Evolutionary conservation across 768 basidiomycete genomes (phyloP).

Genomic region (Leccinellum albellum): DNA sequence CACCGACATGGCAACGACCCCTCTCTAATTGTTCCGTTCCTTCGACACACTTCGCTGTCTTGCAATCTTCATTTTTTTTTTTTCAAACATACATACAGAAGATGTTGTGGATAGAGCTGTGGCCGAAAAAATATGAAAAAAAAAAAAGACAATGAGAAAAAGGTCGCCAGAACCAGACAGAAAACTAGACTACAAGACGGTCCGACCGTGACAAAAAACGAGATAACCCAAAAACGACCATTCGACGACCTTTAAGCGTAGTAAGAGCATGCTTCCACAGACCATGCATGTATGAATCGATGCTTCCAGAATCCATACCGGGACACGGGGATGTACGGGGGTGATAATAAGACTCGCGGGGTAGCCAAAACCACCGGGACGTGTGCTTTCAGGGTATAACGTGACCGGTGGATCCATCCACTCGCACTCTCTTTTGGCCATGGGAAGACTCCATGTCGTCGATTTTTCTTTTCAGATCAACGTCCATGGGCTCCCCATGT

Average conservation of each 20-base stretch:
- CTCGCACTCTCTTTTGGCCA: slow-evolving; percentile 70
- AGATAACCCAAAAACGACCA: slow-evolving; percentile 33
- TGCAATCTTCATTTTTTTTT: slow-evolving; percentile 5
- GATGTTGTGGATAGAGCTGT: slow-evolving; percentile 25
- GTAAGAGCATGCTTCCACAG: slow-evolving; percentile 28
- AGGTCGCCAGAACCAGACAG: slow-evolving; percentile 15
- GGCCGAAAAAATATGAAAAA: slow-evolving; percentile 11
- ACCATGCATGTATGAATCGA: slow-evolving; percentile 23
- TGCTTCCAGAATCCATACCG: slow-evolving; percentile 29
- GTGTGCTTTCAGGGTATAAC: slow-evolving; percentile 51
- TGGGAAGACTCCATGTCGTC: slow-evolving; percentile 50
- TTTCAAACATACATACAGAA: slow-evolving; percentile 34
- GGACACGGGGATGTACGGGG: slow-evolving; percentile 20
- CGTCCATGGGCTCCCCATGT: slow-evolving; percentile 42
- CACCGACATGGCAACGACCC: slow-evolving; percentile 27
- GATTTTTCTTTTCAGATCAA: slow-evolving; percentile 58
- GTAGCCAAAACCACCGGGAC: slow-evolving; percentile 22
- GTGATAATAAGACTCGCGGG: slow-evolving; percentile 18
- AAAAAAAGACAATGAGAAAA: slow-evolving; percentile 1
- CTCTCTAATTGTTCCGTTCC: background rate
- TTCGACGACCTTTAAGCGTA: slow-evolving; percentile 30
- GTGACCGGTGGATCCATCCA: slow-evolving; percentile 48
- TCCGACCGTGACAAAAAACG: slow-evolving; percentile 29
- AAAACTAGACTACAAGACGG: slow-evolving; percentile 35
- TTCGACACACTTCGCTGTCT: slow-evolving; percentile 2